phyloP scores from a whole-genome alignment of 495 filamentous ascomycete species.

The Bathelium albidoporum region DNA sequence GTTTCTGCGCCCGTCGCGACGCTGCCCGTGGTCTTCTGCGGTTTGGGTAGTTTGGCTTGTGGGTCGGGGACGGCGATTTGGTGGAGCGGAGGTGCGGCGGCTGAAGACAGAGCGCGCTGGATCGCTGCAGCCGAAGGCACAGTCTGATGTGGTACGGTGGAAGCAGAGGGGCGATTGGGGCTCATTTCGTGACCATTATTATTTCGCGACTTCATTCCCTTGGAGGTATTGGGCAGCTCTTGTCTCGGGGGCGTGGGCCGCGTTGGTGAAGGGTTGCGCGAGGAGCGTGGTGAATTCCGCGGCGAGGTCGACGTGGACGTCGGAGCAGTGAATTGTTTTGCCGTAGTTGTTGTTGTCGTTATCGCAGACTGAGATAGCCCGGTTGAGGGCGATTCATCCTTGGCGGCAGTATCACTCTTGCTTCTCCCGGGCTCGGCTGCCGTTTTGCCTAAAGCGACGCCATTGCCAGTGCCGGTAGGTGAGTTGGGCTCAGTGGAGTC shows the following conservation, averaged over 20 bases:
- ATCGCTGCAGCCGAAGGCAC: conserved; percentile 50
- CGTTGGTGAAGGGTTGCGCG: conserved; percentile 27
- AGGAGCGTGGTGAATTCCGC: conserved; percentile 21
- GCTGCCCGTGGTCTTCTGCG: conserved; percentile 46
- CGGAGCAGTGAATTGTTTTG: conserved; percentile 4
- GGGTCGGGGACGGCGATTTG: conserved; percentile 45
- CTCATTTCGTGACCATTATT: conserved; percentile 60
- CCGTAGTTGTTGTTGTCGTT: background rate
- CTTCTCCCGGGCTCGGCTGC: conserved; percentile 1
- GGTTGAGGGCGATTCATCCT: background rate
- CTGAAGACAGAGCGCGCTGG: conserved; percentile 54
- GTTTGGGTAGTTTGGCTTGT: conserved; percentile 47
- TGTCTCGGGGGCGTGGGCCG: conserved; percentile 12
- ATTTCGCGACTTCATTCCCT: conserved; percentile 50
- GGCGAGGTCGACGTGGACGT: background rate
- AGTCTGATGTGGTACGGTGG: conserved; percentile 32
- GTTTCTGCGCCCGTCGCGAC: conserved; percentile 22
- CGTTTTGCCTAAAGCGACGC: background rate
- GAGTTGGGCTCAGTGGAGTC: background rate
- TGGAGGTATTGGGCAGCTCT: conserved; percentile 13
- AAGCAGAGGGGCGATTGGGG: conserved; percentile 47
- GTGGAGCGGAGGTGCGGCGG: conserved; percentile 48
- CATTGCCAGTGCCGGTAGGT: background rate
- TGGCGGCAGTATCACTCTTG: background rate
- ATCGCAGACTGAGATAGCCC: background rate